phyloP scores from a whole-genome alignment of 176 grass and related monocot species.

The Melocanna baccifera region DNA sequence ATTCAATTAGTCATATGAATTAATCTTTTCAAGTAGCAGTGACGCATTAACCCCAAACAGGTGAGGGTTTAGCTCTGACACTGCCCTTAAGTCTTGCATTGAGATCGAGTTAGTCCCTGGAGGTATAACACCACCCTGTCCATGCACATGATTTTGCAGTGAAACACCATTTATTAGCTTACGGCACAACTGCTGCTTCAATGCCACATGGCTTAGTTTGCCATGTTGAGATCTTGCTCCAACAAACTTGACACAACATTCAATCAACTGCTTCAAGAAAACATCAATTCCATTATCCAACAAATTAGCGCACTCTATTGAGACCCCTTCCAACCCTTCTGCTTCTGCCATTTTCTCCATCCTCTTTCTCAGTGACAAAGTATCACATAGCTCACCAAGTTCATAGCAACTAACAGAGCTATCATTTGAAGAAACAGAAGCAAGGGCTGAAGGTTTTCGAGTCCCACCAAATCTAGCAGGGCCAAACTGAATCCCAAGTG shows the following conservation, averaged over 20 bases:
- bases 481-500: conserved; percentile 74
- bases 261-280: conserved; percentile 75
- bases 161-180: conserved; percentile 48
- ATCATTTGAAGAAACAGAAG: conserved; percentile 38
- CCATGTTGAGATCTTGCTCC: conserved; percentile 48
- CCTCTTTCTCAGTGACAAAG: conserved; percentile 51
- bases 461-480: conserved; percentile 48
- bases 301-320: conserved; percentile 67
- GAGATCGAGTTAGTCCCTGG: conserved; percentile 34
- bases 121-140: conserved; percentile 24
- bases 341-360: conserved; percentile 68
- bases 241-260: conserved; percentile 55
- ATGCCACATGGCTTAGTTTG: conserved; percentile 23
- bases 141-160: conserved; percentile 41
- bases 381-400: conserved; percentile 60
- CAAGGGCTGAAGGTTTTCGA: conserved; percentile 37
- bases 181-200: conserved; percentile 44
- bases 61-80: conserved; percentile 35
- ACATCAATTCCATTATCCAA: conserved; percentile 74
- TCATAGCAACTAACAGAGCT: conserved; percentile 45
- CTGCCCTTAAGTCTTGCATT: conserved; percentile 46
- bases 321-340: conserved; percentile 70
- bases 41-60: conserved; percentile 46
- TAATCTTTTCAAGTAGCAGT: conserved; percentile 51
- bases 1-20: conserved; percentile 41